phyloP scores from a whole-genome alignment of 1,139 yeast species.

The Trichomonascaceae sp. region DNA sequence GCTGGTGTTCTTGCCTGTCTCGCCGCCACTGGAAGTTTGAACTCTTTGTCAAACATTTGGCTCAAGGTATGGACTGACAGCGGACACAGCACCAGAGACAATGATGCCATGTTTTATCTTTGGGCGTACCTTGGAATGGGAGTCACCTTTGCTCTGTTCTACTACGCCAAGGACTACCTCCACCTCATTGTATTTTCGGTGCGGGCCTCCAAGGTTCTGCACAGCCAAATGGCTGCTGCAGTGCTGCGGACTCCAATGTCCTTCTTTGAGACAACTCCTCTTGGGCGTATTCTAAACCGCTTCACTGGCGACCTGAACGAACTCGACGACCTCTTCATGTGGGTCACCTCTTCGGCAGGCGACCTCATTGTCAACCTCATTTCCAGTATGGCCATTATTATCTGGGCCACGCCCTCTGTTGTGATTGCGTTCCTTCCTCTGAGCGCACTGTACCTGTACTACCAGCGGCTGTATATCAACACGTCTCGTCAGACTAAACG shows the following conservation, averaged over 20 bases:
- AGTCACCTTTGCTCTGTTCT: conserved; percentile 42
- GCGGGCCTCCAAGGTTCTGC: conserved; percentile 66
- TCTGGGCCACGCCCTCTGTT: conserved; percentile 82
- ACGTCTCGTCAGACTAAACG: conserved; percentile 91
- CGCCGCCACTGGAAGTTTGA: conserved; percentile 42
- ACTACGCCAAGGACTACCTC: conserved; percentile 49
- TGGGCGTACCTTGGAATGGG: conserved; percentile 63
- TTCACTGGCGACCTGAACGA: conserved; percentile 61
- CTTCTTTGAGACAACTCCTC: conserved; percentile 53
- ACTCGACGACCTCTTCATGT: conserved; percentile 49
- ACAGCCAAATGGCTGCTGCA: conserved; percentile 63
- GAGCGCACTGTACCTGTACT: conserved; percentile 57
- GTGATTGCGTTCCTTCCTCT: conserved; percentile 59
- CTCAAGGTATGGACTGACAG: conserved; percentile 92
- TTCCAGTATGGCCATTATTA: conserved; percentile 67
- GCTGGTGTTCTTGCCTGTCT: conserved; percentile 34
- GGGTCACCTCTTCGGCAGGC: conserved; percentile 31
- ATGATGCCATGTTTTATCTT: conserved; percentile 50
- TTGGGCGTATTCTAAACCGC: conserved; percentile 58
- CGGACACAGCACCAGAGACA: conserved; percentile 49
- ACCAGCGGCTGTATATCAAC: conserved; percentile 77
- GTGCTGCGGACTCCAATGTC: conserved; percentile 70
- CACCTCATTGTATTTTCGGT: conserved; percentile 75
- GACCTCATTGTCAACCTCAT: conserved; percentile 38
- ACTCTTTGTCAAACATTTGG: conserved; percentile 68